A percentile compares a stretch with the other conserved stretches of the same genome.
phyloP scores from a whole-genome alignment of 441 rosid genomes.

The Populus tomentosa region DNA sequence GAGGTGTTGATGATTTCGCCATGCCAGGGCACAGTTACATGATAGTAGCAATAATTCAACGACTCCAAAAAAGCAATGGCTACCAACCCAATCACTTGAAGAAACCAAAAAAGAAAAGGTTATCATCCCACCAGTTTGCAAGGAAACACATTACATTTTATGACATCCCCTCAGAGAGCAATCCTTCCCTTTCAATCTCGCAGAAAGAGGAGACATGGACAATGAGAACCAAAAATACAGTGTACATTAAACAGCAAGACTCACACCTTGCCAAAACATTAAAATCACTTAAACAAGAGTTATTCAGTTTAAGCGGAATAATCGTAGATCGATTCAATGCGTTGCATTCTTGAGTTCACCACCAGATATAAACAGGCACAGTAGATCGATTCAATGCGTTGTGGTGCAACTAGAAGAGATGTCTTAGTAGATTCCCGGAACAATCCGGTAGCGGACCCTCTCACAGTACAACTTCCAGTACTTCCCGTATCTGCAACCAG shows the following conservation, averaged over 20 bases:
- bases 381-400: background rate
- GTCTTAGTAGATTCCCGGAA: conserved; percentile 79
- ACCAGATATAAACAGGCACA: background rate
- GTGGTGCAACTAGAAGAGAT: background rate
- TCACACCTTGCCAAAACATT: background rate
- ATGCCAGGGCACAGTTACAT: background rate
- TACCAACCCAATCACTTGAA: background rate
- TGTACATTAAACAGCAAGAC: background rate
- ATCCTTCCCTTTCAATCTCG: background rate
- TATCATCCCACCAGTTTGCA: background rate
- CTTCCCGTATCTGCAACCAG: conserved; percentile 74
- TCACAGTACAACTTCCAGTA: conserved; percentile 84
- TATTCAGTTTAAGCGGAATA: background rate
- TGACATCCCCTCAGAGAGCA: background rate
- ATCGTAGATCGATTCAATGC: no score
- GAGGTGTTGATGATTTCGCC: background rate
- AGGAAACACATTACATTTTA: background rate
- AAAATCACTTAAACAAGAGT: background rate
- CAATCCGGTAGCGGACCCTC: conserved; percentile 63
- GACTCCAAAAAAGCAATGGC: background rate
- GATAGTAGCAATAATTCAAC: background rate
- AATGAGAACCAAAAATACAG: no score
- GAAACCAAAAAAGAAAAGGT: background rate
- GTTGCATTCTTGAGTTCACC: background rate
- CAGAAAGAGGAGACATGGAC: background rate